A percentile compares a stretch with the other conserved stretches of the same genome.
Evolutionary conservation across 176 grass and related monocot genomes (phyloP).

Genomic region (Themeda triandra): DNA sequence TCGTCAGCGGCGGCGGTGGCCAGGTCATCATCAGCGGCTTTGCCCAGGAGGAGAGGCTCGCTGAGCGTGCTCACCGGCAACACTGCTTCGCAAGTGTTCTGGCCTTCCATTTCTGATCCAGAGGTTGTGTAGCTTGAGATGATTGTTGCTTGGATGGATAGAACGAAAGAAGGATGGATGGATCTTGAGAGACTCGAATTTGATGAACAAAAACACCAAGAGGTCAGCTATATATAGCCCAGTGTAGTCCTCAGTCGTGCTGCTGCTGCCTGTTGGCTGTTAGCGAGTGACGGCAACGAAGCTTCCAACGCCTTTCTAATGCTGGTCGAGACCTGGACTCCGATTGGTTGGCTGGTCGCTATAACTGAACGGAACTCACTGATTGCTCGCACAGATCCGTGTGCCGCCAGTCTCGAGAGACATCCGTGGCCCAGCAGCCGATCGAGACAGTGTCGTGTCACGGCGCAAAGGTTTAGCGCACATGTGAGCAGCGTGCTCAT

Average conservation of each 20-base stretch:
- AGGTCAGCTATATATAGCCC: neutral
- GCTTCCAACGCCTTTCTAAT: too few species aligned
- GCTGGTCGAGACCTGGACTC: too few species aligned
- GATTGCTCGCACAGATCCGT: too few species aligned
- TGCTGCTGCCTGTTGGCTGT: too few species aligned
- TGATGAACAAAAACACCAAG: neutral
- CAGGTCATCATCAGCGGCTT: neutral
- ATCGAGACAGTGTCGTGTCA: neutral
- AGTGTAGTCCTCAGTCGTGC: too few species aligned
- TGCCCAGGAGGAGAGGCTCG: neutral
- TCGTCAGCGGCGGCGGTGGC: constrained; percentile 1
- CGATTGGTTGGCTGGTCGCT: too few species aligned
- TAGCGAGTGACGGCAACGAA: too few species aligned
- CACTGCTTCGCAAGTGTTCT: neutral
- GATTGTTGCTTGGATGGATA: neutral
- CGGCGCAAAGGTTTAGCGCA: neutral
- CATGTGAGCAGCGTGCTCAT: neutral
- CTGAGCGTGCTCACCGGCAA: neutral
- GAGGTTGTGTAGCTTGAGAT: neutral
- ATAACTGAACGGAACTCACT: too few species aligned
- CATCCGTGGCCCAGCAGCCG: neutral
- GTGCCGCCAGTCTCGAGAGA: too few species aligned
- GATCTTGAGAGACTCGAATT: neutral
- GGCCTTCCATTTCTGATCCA: constrained; percentile 1
- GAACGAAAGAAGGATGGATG: neutral